Conservation (phyloP, 1,284 basidiomycete species). For the Trichosporon coremiiforme region DNA sequence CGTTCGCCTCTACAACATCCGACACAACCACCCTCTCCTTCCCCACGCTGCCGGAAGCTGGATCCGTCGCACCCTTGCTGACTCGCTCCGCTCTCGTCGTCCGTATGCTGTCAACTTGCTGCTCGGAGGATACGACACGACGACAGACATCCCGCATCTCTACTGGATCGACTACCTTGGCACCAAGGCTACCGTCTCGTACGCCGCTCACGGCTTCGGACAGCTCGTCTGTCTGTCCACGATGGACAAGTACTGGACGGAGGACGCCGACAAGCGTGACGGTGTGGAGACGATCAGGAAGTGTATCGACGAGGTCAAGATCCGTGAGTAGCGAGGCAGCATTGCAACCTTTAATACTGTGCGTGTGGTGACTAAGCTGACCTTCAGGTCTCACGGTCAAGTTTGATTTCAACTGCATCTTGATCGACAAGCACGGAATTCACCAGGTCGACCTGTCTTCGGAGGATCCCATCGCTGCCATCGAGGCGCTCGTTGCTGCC, state of each 20-base stretch:
- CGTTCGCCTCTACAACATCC: constrained; percentile 92
- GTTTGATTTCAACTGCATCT: constrained; percentile 82
- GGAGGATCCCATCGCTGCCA: constrained; percentile 44
- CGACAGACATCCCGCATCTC: constrained; percentile 65
- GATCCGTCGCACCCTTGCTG: constrained; percentile 87
- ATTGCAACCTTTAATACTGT: neutral
- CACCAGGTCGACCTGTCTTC: constrained; percentile 65
- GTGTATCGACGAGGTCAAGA: constrained; percentile 85
- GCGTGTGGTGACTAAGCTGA: neutral
- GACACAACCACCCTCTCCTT: constrained; percentile 76
- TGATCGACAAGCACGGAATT: constrained; percentile 87
- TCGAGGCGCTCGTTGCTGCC: constrained; percentile 37
- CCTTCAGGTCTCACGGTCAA: constrained; percentile 67
- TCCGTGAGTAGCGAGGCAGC: constrained; percentile 60
- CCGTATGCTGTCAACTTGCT: constrained; percentile 93
- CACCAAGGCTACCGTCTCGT: constrained; percentile 65
- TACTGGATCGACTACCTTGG: constrained; percentile 36
- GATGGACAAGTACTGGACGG: constrained; percentile 72
- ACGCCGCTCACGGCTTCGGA: constrained; percentile 94
- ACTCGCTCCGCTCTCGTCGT: constrained; percentile 81
- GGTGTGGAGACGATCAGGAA: constrained; percentile 79
- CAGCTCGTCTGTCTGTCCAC: constrained; percentile 89
- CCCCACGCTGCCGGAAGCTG: constrained; percentile 90
- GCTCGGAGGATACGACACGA: constrained; percentile 85
- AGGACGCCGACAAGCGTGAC: constrained; percentile 63